Evolutionary conservation across 176 grass and related monocot species (phyloP), one percentile per base, ranked within the genome.

Genomic region (Phyllostachys edulis): DNA sequence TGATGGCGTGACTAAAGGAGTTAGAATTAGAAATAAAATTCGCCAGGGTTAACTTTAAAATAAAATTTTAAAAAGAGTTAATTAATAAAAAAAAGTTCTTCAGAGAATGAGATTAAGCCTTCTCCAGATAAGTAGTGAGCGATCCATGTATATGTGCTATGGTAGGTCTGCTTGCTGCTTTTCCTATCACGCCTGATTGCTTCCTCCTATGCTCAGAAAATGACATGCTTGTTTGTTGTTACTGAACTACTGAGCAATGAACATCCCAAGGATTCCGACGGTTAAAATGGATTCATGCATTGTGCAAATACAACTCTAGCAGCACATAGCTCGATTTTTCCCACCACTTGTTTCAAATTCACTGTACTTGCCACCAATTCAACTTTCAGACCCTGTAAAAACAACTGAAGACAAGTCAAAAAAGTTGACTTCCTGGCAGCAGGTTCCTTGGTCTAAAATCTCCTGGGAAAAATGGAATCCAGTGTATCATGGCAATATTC

Each of bases 371-470:
- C 81, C 81, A 75, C 69, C 42, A 69, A 5, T 81, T 67, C 47
- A 55, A 16, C 78, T 69, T 69, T 56, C 3, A 39, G 32, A 15
- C 41, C 24, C 39, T 50, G 73, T 77, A 77, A 77, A 86, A 67
- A 49, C 5, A 12, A 21, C 32, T 40, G 55, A 39, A 24, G 84
- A 86, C 73, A 90, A 60, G 73, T 67, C 37, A 73, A 66, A 32
- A 77, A 72, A n/a, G 64, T 38, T 78, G 78, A 90, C 72, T 57
- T 82, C 66, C 49, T 11, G 72, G 37, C 21, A 46, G 64, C 88
- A 82, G 71, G 57, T 86, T 86, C 66, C 60, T 86, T 50, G 73
- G 79, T 71, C 79, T 23, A 47, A 65, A 82, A 82, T 82, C 37
- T 82, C 72, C 42, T 5, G 18, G 14, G 38, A 24, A 38, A 78